phyloP scores from a whole-genome alignment of 2,329 filamentous ascomycete genomes.

The Colletotrichum sp. region DNA sequence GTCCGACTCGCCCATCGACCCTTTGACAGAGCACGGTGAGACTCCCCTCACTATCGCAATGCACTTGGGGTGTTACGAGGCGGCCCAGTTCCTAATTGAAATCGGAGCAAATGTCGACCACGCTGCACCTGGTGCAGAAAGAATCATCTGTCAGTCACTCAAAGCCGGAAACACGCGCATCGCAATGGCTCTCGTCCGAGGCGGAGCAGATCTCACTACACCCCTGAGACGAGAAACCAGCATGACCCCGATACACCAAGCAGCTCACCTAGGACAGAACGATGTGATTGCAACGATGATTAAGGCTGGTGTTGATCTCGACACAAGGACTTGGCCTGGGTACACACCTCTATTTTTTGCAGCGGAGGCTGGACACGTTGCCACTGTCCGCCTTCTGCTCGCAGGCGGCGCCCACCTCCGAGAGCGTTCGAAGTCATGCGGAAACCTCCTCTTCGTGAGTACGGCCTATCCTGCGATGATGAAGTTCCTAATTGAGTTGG shows the following conservation, averaged over 20 bases:
- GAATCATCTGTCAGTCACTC: conserved; percentile 22
- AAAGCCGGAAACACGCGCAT: conserved; percentile 18
- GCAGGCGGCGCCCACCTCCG: conserved; percentile 23
- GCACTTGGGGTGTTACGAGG: conserved; percentile 23
- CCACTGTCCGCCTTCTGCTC: conserved; percentile 29
- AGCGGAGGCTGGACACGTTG: conserved; percentile 26
- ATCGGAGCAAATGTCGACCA: conserved; percentile 25
- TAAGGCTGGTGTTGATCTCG: conserved; percentile 23
- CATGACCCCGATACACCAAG: conserved; percentile 33
- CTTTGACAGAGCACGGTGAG: conserved; percentile 25
- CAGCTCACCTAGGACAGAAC: conserved; percentile 29
- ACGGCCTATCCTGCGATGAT: conserved; percentile 21
- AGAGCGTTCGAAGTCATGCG: conserved; percentile 22
- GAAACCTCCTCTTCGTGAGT: conserved; percentile 25
- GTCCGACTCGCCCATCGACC: conserved; percentile 24
- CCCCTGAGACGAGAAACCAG: conserved; percentile 23
- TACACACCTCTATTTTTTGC: conserved; percentile 31
- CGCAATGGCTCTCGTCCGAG: conserved; percentile 21
- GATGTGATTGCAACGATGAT: conserved; percentile 28
- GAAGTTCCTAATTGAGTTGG: conserved; percentile 24
- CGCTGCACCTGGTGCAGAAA: conserved; percentile 7
- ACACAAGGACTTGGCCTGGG: conserved; percentile 26
- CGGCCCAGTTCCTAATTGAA: conserved; percentile 23
- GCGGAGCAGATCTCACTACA: conserved; percentile 22
- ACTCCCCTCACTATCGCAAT: conserved; percentile 27